Evolutionary conservation across 106 monocot genomes (phyloP).

Genomic region (Platanthera guangdongensis): DNA sequence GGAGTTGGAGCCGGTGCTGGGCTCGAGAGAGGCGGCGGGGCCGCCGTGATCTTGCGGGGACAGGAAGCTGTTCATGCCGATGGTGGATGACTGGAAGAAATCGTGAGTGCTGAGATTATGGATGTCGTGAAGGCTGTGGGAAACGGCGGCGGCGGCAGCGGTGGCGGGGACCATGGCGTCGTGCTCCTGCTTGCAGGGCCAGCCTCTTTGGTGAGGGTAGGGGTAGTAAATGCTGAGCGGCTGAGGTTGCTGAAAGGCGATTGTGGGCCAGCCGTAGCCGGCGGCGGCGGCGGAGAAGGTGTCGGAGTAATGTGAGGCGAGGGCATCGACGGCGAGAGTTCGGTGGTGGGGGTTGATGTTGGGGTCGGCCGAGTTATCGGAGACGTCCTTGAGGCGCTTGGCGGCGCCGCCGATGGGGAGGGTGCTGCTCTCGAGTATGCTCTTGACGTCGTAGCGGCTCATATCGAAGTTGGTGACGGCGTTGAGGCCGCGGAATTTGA

Average conservation of each 20-base stretch:
- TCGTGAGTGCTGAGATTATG: conserved; percentile 54
- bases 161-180: conserved; percentile 19
- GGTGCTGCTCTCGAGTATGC: conserved; percentile 90
- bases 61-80: conserved; percentile 27
- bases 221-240: conserved; percentile 23
- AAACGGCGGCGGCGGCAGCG: conserved; percentile 3
- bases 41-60: conserved; percentile 16
- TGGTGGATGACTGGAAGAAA: conserved; percentile 47
- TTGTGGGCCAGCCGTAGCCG: conserved; percentile 53
- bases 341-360: conserved; percentile 14
- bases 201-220: conserved; percentile 16
- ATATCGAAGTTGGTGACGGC: conserved; percentile 99
- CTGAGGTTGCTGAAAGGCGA: conserved; percentile 33
- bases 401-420: conserved; percentile 85
- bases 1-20: conserved; percentile 62
- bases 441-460: conserved; percentile 97
- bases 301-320: conserved; percentile 32
- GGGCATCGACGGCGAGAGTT: conserved; percentile 11
- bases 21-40: conserved; percentile 32
- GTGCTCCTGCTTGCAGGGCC: conserved; percentile 82
- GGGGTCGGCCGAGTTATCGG: conserved; percentile 26
- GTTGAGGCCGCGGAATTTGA: conserved; percentile 91
- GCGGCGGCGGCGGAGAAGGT: conserved; percentile 20
- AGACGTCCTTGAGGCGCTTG: conserved; percentile 79
- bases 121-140: conserved; percentile 50